Base-by-base conservation (phyloP, 176 grass and related monocot species). In the Carex scoparia region DNA sequence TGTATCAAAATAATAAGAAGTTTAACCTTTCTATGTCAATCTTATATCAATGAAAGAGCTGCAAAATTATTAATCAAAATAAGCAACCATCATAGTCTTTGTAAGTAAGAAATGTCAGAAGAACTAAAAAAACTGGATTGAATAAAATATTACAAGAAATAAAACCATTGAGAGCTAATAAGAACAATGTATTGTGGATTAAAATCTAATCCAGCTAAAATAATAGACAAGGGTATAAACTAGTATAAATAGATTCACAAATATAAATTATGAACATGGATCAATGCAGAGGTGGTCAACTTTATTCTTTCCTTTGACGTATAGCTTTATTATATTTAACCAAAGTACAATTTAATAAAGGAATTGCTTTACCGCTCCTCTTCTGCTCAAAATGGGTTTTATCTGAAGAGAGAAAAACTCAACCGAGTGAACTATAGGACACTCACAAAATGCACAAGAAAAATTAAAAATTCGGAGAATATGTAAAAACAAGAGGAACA, bases 311-410 rank as follows among this genome's bases (percentile, higher is more conserved):
- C 4, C n/a, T 0, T 64, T 79, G 32, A 79, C 56, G 2, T 33
- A 35, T 79, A 15, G 11, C 11, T 1, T 4, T 13, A 33, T 79
- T 13, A 58, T 60, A 59, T 31, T 35, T 64, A 64, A 81, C 19
- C 57, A 46, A 64, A 81, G 1, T 16, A 81, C 33, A 81, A 81
- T 62, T 62, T 16, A 65, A 83, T 44, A 83, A 83, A 68, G 16
- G 18, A 48, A 62, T 81, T 62, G 57, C 15, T 82, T 82, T 19
- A 63, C 14, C 33, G 10, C 70, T 74, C 18, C 70, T 51, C n/a
- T 74, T 74, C n/a, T 28, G 18, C 70, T 46, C 35, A 18, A 46
- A 69, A 38, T 69, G 66, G 9, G 64, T 66, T 27, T n/a, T 13
- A 32, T 14, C 33, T 13, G 63, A 13, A 33, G 30, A 3, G 35